Evolutionary conservation across 305 asterid genomes (phyloP), one percentile per base, ranked within the genome.

Genomic region (Caryopteris hybrid): DNA sequence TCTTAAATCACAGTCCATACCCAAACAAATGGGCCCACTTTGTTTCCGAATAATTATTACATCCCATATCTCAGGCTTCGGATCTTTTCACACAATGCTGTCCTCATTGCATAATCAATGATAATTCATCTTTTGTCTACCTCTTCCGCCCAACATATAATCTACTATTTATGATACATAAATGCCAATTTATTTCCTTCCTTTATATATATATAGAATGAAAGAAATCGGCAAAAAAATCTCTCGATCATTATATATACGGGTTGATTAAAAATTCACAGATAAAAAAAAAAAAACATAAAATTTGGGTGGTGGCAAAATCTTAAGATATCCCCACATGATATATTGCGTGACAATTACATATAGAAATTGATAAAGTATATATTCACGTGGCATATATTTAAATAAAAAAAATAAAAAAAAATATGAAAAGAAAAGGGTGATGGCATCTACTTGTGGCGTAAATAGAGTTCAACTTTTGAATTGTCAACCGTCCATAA

Each of bases 1-100:
- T 20, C 53, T 21, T 13, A 12, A 1, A 0, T 29, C 85, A 81
- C 29, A 72, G 67, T 72, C 78, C 79, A 47, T 27, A 48, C 68
- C 62, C 68, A 43, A 48, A 52, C 46, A 5, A 13, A 3, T 11
- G 61, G 72, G 64, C 73, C 79, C 75, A 54, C 55, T 25, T 68
- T n/a, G 8, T 9, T 27, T 48, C n/a, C 8, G 20, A 5, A 20
- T 53, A 34, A n/a, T n/a, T n/a, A n/a, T n/a, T n/a, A n/a, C n/a
- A n/a, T n/a, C n/a, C n/a, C n/a, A n/a, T n/a, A n/a, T n/a, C n/a
- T n/a, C n/a, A n/a, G n/a, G n/a, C 3, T 13, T 36, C 51, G 33
- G 46, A 13, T 18, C 17, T 34, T 64, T 38, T 52, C 9, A 45
- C 51, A 14, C 41, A 33, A 1, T 33, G 39, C 39, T 33, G 39